Evolutionary conservation across 306 rosid genomes (phyloP).

Genomic region (Cajanus cajan): DNA sequence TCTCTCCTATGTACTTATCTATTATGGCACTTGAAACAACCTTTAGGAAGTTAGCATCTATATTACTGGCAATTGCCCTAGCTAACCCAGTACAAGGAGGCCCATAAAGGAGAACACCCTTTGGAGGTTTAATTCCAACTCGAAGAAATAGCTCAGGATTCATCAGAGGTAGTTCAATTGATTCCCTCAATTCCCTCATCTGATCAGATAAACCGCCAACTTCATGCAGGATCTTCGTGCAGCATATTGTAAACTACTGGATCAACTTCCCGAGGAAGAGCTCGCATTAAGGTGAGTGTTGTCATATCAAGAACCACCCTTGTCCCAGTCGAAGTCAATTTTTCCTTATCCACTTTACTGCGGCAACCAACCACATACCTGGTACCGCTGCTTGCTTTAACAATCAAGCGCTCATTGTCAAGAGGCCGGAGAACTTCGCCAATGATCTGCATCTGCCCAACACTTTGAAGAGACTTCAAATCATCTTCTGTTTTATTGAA

Average conservation of each 20-base stretch:
- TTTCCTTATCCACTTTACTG: constrained; percentile 90
- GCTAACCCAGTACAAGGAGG: constrained; percentile 99
- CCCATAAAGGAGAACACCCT: constrained; percentile 98
- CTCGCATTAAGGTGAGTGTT: constrained; percentile 87
- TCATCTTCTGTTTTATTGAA: constrained; percentile 97
- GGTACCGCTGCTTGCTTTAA: constrained; percentile 93
- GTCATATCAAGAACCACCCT: constrained; percentile 97
- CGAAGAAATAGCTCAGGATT: constrained; percentile 94
- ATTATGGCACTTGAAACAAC: constrained; percentile 98
- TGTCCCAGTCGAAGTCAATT: constrained; percentile 81
- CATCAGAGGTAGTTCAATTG: constrained; percentile 92
- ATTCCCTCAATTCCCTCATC: constrained; percentile 94
- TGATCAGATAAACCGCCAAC: constrained; percentile 99
- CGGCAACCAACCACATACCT: constrained; percentile 96
- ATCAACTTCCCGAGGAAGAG: constrained; percentile 98
- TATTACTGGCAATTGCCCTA: constrained; percentile 94
- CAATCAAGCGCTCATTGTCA: constrained; percentile 93
- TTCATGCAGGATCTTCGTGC: constrained; percentile 97
- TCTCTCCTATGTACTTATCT: constrained; percentile 95
- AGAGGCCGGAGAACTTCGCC: constrained; percentile 98
- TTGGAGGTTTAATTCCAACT: constrained; percentile 98
- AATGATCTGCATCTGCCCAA: constrained; percentile 87
- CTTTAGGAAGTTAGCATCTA: constrained; percentile 94
- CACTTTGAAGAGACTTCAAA: constrained; percentile 94
- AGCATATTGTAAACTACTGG: constrained; percentile 94